Evolutionary conservation across 768 basidiomycete genomes (phyloP), one percentile per base, ranked within the genome.

Genomic region (Antrodiella citrinella): DNA sequence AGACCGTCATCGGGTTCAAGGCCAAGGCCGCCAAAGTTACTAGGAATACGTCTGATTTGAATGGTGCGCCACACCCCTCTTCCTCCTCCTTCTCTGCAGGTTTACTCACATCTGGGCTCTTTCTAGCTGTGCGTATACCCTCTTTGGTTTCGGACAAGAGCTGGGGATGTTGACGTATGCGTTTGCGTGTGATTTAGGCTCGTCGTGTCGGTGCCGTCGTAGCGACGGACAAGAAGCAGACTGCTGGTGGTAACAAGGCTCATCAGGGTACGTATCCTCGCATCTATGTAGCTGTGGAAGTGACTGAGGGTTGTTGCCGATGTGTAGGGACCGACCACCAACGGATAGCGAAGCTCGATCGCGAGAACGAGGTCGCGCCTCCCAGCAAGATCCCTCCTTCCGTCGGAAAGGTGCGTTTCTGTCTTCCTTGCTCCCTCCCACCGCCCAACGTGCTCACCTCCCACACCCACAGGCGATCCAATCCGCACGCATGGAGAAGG

Each of bases 281-380:
- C 52, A 40, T 19, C 18, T 10, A 38, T 38, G 10, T 7, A n/a
- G 41, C 41, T 18, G 7, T 22, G 18, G 9, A 19, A 19, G n/a
- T 13, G n/a, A 15, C 44, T 45, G 26, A 26, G 3, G 15, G 3
- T 19, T 45, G 1, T 4, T 12, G 11, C n/a, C 40, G 20, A 45
- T 35, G 26, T 22, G 35, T 51, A 93, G 91, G 88, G 26, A 88
- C 90, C 55, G 93, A 97, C 69, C 91, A 95, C 70, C 90, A 92
- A 63, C 81, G 81, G 50, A 93, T 94, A 63, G 92, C 88, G 21
- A 94, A 94, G 62, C 83, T 97, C 40, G 93, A 94, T 67, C 81
- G 90, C 41, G 91, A 96, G 59, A 94, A 97, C 65, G 93, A 95
- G 62, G 92, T 95, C 20, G 91, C 92, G 7, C 92, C 93, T 4